A percentile compares a stretch with the other conserved stretches of the same genome.
phyloP scores from a whole-genome alignment of 208 protist genomes.

The Trypanosoma theileri region DNA sequence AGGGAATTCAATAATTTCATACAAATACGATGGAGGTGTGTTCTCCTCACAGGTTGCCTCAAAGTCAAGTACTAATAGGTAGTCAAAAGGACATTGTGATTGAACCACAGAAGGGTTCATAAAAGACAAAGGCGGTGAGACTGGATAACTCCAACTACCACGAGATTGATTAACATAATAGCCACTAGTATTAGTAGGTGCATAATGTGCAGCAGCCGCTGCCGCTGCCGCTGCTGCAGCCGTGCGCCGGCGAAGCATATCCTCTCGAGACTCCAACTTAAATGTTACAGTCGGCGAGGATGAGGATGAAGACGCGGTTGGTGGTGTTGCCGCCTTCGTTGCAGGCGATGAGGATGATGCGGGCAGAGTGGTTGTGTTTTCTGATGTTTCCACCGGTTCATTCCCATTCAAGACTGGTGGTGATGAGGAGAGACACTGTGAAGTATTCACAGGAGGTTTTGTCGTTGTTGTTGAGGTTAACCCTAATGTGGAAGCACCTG shows the following conservation, averaged over 20 bases:
- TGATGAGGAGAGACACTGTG: not conserved
- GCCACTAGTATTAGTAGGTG: slow-evolving; percentile 22
- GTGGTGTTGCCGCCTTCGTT: slow-evolving; percentile 15
- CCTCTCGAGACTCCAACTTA: slow-evolving; percentile 76
- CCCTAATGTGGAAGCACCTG: not conserved
- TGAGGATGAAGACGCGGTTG: not conserved
- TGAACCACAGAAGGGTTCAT: slow-evolving; percentile 7
- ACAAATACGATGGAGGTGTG: slow-evolving; percentile 59
- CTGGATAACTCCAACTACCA: slow-evolving; percentile 27
- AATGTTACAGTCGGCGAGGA: slow-evolving; percentile 35
- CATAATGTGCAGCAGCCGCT: slow-evolving; percentile 36
- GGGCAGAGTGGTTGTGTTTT: too few relatives aligned
- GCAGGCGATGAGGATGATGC: slow-evolving; percentile 2
- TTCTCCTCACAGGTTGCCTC: slow-evolving; percentile 90
- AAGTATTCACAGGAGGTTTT: not conserved
- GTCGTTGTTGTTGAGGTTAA: not conserved
- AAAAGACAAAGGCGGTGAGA: slow-evolving; percentile 27
- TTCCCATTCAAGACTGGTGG: not conserved
- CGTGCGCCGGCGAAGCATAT: slow-evolving; percentile 79
- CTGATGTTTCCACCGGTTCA: too few relatives aligned
- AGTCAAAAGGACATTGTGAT: slow-evolving; percentile 75
- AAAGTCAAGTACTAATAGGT: slow-evolving; percentile 92
- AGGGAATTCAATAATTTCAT: slow-evolving; percentile 97
- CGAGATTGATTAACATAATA: slow-evolving; percentile 34
- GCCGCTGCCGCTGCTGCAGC: slow-evolving; percentile 56